phyloP scores from a whole-genome alignment of 495 filamentous ascomycete genomes.

The Penicillium roqueforti region DNA sequence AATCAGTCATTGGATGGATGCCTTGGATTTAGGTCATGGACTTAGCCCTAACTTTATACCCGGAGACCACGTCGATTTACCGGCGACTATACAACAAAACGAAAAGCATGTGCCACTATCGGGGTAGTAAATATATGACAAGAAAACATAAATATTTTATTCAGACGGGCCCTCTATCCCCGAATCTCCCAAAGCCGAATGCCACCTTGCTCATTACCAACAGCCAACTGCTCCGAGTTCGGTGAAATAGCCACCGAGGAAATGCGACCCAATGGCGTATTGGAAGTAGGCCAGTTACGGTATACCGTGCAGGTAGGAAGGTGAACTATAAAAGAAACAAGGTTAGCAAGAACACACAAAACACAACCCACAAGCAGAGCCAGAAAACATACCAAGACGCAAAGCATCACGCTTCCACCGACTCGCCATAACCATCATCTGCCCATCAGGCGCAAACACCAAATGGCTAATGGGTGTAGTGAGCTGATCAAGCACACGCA shows the following conservation, averaged over 20 bases:
- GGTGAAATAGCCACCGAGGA: conserved; percentile 74
- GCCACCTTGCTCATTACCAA: conserved; percentile 82
- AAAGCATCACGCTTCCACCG: conserved; percentile 83
- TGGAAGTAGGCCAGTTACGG: conserved; percentile 90
- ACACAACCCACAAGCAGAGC: neutral
- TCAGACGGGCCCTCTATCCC: conserved; percentile 20
- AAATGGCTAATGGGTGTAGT: conserved; percentile 75
- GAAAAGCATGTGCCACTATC: neutral
- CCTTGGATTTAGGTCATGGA: neutral
- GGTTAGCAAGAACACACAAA: conserved; percentile 12
- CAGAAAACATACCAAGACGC: conserved; percentile 51
- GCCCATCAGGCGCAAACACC: conserved; percentile 80
- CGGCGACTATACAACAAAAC: neutral
- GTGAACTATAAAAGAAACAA: conserved; percentile 54
- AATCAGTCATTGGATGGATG: neutral
- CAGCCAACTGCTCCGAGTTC: conserved; percentile 65
- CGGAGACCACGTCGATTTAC: neutral
- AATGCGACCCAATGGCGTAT: conserved; percentile 83
- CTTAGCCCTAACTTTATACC: neutral
- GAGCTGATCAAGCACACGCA: conserved; percentile 72
- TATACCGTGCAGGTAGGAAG: conserved; percentile 90
- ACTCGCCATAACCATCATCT: conserved; percentile 80
- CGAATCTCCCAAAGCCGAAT: conserved; percentile 84
- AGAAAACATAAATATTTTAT: conserved; percentile 20
- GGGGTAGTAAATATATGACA: neutral